Conservation (phyloP, 805 yeast species). For the Lachancea dasiensis region DNA sequence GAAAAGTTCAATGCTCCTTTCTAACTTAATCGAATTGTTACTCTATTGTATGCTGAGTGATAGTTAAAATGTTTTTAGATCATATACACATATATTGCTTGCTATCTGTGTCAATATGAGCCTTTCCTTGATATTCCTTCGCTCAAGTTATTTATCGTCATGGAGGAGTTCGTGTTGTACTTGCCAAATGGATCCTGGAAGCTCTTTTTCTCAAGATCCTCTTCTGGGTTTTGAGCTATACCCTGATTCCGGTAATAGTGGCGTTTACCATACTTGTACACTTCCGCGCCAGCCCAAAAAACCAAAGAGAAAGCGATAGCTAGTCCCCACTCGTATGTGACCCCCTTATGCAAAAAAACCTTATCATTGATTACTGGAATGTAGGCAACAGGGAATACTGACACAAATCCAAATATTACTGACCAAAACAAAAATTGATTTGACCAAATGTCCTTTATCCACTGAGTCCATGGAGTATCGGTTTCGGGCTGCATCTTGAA, state of each 20-base stretch:
- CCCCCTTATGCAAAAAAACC: slow-evolving; percentile 68
- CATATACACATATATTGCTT: too few species aligned
- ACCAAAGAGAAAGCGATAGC: slow-evolving; percentile 52
- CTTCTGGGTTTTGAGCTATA: slow-evolving; percentile 51
- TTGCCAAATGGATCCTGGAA: slow-evolving; percentile 52
- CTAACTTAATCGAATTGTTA: too few species aligned
- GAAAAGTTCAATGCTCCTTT: too few species aligned
- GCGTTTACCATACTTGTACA: slow-evolving; percentile 64
- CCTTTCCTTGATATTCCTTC: too few species aligned
- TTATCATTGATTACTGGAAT: slow-evolving; percentile 79
- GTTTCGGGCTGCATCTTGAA: slow-evolving; percentile 65
- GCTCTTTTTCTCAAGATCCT: slow-evolving; percentile 48
- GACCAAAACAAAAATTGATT: slow-evolving; percentile 83
- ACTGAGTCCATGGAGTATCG: slow-evolving; percentile 53
- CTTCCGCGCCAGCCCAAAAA: slow-evolving; percentile 57
- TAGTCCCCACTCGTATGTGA: slow-evolving; percentile 80
- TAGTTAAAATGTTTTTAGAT: too few species aligned
- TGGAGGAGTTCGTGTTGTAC: too few species aligned
- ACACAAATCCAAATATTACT: slow-evolving; percentile 57
- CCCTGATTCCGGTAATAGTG: slow-evolving; percentile 38
- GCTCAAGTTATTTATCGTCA: too few species aligned
- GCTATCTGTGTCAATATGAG: too few species aligned
- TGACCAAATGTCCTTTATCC: slow-evolving; percentile 59
- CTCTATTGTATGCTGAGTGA: too few species aligned
- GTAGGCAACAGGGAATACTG: slow-evolving; percentile 77